Conservation (phyloP, 2,329 filamentous ascomycete genomes). For the Neonectria ditissima region DNA sequence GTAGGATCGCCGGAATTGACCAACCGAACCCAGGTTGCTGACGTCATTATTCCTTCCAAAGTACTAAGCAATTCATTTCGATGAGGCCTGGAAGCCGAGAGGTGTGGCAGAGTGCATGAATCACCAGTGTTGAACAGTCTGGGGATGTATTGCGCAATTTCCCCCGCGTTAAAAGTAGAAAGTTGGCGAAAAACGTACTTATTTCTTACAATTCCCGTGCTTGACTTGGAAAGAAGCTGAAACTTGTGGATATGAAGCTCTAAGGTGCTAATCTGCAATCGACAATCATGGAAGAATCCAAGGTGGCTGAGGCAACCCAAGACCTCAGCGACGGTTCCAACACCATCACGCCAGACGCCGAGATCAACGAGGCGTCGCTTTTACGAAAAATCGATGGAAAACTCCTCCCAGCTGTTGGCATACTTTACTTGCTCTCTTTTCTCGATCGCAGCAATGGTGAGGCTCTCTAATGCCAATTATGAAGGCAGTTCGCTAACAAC, state of each 20-base stretch:
- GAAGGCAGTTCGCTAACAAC: conserved; percentile 15
- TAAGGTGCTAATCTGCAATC: neutral
- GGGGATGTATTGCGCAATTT: conserved; percentile 2
- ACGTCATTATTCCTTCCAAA: neutral
- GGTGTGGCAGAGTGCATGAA: neutral
- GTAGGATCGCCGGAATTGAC: neutral
- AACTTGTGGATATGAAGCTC: neutral
- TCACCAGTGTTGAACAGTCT: neutral
- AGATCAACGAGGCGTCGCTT: conserved; percentile 66
- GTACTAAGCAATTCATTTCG: neutral
- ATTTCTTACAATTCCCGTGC: neutral
- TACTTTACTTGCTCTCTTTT: conserved; percentile 68
- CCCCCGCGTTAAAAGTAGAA: neutral
- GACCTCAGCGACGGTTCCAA: conserved; percentile 38
- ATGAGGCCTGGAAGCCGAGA: too few species aligned
- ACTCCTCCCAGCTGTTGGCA: conserved; percentile 65
- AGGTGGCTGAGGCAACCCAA: conserved; percentile 16
- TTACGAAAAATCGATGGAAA: conserved; percentile 67
- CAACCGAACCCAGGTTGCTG: neutral
- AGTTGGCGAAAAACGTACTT: neutral
- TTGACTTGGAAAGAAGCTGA: neutral
- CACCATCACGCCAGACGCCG: conserved; percentile 12
- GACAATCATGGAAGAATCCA: conserved; percentile 2
- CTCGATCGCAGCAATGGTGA: conserved; percentile 69
- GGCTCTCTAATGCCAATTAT: conserved; percentile 43